Conservation (phyloP, 768 basidiomycete genomes). For the Amanita fuliginea region DNA sequence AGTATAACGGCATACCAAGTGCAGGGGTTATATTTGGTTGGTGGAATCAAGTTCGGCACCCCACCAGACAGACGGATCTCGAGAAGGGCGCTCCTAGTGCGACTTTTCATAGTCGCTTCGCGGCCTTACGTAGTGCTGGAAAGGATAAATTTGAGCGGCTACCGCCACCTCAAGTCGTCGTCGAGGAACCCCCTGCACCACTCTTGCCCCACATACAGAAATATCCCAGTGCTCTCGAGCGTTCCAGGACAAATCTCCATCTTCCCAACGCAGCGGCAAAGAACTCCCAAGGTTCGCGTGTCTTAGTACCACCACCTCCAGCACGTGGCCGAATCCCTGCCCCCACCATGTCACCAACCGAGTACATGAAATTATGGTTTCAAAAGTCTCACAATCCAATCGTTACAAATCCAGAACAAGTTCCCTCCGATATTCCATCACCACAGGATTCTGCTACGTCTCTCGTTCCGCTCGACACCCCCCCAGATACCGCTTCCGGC, state of each 20-base stretch:
- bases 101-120: constrained; percentile 6
- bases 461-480: neutral
- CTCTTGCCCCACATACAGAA: constrained; percentile 19
- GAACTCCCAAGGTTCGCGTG: constrained; percentile 1
- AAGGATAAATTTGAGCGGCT: neutral
- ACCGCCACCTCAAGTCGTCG: neutral
- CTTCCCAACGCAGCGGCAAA: constrained; percentile 10
- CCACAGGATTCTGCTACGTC: neutral
- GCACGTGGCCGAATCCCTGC: neutral
- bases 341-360: neutral
- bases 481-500: neutral
- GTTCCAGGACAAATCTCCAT: constrained; percentile 15
- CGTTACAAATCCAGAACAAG: neutral
- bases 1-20: constrained; percentile 17
- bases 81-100: neutral
- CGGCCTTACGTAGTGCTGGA: constrained; percentile 3
- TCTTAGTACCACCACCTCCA: neutral
- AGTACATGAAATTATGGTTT: neutral
- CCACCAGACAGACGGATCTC: neutral
- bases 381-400: neutral
- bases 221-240: constrained; percentile 26
- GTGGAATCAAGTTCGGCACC: constrained; percentile 11
- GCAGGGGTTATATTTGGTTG: constrained; percentile 14
- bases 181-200: constrained; percentile 17
- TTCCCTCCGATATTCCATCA: neutral